A percentile compares a stretch with the other conserved stretches of the same genome.
Conservation (phyloP, 148 eudicot species). For the Persicaria tinctoria region DNA sequence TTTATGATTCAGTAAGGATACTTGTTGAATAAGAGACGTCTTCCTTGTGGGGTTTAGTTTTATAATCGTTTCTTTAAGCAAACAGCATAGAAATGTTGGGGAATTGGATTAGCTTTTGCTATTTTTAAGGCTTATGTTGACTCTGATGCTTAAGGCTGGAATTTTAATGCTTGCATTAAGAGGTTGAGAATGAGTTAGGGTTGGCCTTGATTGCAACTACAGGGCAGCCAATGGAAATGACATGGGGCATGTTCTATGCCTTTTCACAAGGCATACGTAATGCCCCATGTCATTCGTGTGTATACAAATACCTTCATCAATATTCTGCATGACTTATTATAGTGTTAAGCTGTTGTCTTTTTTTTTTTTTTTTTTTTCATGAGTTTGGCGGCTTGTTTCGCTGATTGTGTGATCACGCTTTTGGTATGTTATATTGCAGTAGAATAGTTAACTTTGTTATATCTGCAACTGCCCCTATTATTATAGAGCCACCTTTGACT, state of each 20-base stretch:
- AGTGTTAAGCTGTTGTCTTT: not conserved
- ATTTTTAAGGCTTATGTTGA: not conserved
- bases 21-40: not conserved
- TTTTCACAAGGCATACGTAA: not conserved
- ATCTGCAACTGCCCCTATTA: not conserved
- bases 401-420: not conserved
- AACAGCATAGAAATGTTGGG: constrained; percentile 1
- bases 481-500: not conserved
- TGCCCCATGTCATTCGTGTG: not conserved
- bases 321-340: not conserved
- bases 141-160: not conserved
- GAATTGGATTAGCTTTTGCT: not conserved
- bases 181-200: not conserved
- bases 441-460: not conserved
- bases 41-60: not conserved
- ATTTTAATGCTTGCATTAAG: not conserved
- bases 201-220: not conserved
- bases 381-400: not conserved
- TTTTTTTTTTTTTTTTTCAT: not conserved
- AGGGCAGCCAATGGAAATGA: not conserved
- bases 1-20: not conserved
- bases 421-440: not conserved
- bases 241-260: not conserved
- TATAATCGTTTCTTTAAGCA: not conserved
- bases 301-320: not conserved